Evolutionary conservation across 768 basidiomycete genomes (phyloP).

Genomic region (Lactifluus rugatus): DNA sequence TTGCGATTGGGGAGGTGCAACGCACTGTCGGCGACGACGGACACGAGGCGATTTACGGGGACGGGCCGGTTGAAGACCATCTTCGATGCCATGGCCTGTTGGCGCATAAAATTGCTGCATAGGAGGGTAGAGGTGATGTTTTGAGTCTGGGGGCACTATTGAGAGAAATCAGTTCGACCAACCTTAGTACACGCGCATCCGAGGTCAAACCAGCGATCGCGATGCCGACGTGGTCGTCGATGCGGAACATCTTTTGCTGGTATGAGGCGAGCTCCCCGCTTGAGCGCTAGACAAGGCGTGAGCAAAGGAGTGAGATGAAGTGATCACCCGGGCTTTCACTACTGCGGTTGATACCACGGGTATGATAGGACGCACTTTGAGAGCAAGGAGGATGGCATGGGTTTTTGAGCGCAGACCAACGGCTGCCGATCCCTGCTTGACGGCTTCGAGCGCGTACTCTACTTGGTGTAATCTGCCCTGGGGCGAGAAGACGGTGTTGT

Average conservation of each 20-base stretch:
- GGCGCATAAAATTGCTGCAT: constrained; percentile 94
- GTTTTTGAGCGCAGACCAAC: constrained; percentile 94
- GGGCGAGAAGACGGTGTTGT: constrained; percentile 95
- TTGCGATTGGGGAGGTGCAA: constrained; percentile 16
- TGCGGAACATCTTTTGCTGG: constrained; percentile 99
- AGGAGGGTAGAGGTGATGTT: neutral
- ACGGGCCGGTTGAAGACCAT: constrained; percentile 95
- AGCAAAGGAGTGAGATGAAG: neutral
- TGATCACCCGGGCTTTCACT: neutral
- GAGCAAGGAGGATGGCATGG: constrained; percentile 82
- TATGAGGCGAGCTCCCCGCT: constrained; percentile 98
- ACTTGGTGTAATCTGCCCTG: constrained; percentile 96
- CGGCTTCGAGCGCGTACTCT: constrained; percentile 97
- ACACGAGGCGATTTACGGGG: constrained; percentile 89
- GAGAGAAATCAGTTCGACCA: constrained; percentile 20
- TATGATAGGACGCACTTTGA: constrained; percentile 55
- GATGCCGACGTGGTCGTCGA: constrained; percentile 99
- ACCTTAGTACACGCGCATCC: constrained; percentile 97
- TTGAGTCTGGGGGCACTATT: neutral
- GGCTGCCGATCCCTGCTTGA: constrained; percentile 99
- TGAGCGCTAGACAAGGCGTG: constrained; percentile 59
- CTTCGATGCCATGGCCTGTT: constrained; percentile 90
- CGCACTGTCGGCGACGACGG: constrained; percentile 90
- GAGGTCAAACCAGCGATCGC: constrained; percentile 98
- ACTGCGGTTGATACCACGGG: neutral